These are phyloP conservation scores for Lactifluus volemus DNA, from an alignment of 768 basidiomycete genomes.

Conservation along the genomic window DNA sequence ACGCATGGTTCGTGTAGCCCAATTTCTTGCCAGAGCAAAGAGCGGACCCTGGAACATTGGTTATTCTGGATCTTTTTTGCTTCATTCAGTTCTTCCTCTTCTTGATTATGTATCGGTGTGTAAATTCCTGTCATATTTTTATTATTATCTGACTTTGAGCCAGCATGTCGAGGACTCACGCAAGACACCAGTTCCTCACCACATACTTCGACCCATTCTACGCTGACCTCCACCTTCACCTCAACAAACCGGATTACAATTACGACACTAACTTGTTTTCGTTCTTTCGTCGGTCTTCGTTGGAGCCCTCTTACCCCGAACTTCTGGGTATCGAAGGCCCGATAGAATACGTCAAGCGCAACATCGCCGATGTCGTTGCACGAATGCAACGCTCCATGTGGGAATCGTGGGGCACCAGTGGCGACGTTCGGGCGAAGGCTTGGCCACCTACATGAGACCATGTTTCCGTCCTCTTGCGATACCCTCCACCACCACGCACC, in stretches of 20 bases:
- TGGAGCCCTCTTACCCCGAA: constrained; percentile 1
- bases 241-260: constrained; percentile 35
- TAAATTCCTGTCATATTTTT: not conserved
- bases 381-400: constrained; percentile 13
- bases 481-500: not conserved
- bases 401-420: constrained; percentile 14
- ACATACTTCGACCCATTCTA: constrained; percentile 75
- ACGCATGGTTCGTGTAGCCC: constrained; percentile 11
- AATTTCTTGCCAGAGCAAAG: constrained; percentile 14
- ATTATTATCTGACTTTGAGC: not conserved
- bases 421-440: constrained; percentile 2
- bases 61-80: constrained; percentile 29
- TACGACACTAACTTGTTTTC: constrained; percentile 30
- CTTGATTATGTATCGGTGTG: constrained; percentile 52
- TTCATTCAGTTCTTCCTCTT: constrained; percentile 40
- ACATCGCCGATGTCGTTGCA: constrained; percentile 1
- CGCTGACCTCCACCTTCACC: constrained; percentile 53
- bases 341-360: not conserved
- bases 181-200: constrained; percentile 54
- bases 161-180: constrained; percentile 40
- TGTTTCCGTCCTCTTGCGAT: not conserved
- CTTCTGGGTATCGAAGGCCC: constrained; percentile 9
- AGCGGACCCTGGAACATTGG: constrained; percentile 24
- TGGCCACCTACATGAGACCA: constrained; percentile 18
- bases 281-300: constrained; percentile 13